Conservation (phyloP, 2,329 filamentous ascomycete species). For the Cadophora malorum region DNA sequence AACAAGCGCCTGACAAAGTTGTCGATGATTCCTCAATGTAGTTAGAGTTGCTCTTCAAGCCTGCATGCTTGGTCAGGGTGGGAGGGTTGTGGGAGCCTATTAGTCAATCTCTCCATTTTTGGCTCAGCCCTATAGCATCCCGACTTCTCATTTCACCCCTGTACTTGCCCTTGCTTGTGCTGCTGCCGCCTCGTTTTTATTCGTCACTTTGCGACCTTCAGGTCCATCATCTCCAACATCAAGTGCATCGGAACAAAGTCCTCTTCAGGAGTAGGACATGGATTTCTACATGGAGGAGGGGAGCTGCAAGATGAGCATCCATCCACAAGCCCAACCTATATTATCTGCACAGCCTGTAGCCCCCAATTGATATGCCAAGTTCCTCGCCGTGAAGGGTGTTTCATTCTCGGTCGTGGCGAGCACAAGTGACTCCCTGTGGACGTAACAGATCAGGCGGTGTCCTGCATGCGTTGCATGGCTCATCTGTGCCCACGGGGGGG, state of each 20-base stretch:
- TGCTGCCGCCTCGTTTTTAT: not conserved
- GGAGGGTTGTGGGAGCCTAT: constrained; percentile 8
- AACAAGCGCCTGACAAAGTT: not conserved
- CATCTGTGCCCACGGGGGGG: not conserved
- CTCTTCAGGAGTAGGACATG: constrained; percentile 1
- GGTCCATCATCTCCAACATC: constrained; percentile 8
- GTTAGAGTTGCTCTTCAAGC: constrained; percentile 7
- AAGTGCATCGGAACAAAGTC: constrained; percentile 11
- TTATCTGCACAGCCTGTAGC: constrained; percentile 19
- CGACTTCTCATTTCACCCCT: not conserved
- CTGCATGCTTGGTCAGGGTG: constrained; percentile 24
- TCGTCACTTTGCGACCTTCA: constrained; percentile 10
- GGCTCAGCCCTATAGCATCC: constrained; percentile 19
- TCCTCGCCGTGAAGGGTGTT: constrained; percentile 4
- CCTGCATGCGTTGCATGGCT: constrained; percentile 17
- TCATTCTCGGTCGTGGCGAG: constrained; percentile 11
- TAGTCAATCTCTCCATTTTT: constrained; percentile 20
- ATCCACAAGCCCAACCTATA: not conserved
- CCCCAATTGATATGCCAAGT: constrained; percentile 1
- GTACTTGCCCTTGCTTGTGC: not conserved
- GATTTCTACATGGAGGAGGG: not conserved
- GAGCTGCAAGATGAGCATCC: constrained; percentile 8
- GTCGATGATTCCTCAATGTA: constrained; percentile 10
- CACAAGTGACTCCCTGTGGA: constrained; percentile 11
- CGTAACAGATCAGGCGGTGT: constrained; percentile 21